A percentile compares a stretch with the other conserved stretches of the same genome.
These are phyloP conservation scores for Wallacemonas sp. DNA, from an alignment of 208 protist species.

Conservation along the genomic window DNA sequence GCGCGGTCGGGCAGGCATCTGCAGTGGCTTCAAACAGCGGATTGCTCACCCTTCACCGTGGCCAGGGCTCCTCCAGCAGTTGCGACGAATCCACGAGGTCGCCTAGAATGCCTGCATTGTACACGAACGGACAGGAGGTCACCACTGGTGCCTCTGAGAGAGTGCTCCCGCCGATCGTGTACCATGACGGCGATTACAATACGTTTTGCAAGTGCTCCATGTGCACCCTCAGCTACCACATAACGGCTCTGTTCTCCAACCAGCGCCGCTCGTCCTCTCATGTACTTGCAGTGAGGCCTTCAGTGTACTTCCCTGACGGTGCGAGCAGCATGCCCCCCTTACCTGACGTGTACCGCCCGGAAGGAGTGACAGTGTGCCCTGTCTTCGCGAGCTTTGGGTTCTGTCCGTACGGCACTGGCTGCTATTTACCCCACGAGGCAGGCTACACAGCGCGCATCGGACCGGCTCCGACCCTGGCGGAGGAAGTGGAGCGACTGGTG, in stretches of 20 bases:
- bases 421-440: conserved; percentile 66
- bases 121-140: no score
- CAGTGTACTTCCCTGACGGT: conserved; percentile 34
- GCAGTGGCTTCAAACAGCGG: no score
- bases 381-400: conserved; percentile 75
- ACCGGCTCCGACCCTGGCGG: conserved; percentile 33
- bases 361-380: conserved; percentile 45
- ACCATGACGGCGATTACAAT: conserved; percentile 11
- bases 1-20: no score
- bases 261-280: conserved; percentile 78
- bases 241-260: conserved; percentile 61
- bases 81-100: no score
- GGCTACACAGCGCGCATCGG: conserved; percentile 23
- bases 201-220: conserved; percentile 61
- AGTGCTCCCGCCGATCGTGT: neutral
- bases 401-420: conserved; percentile 69
- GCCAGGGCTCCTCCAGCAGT: no score
- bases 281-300: conserved; percentile 74
- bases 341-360: conserved; percentile 22
- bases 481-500: conserved; percentile 59
- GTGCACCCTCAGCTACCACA: conserved; percentile 69
- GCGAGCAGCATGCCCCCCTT: conserved; percentile 42
- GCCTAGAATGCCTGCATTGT: no score
- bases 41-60: no score
- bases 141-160: neutral